Conservation (phyloP, 2,329 filamentous ascomycete genomes). For the Ceratocystis variospora region DNA sequence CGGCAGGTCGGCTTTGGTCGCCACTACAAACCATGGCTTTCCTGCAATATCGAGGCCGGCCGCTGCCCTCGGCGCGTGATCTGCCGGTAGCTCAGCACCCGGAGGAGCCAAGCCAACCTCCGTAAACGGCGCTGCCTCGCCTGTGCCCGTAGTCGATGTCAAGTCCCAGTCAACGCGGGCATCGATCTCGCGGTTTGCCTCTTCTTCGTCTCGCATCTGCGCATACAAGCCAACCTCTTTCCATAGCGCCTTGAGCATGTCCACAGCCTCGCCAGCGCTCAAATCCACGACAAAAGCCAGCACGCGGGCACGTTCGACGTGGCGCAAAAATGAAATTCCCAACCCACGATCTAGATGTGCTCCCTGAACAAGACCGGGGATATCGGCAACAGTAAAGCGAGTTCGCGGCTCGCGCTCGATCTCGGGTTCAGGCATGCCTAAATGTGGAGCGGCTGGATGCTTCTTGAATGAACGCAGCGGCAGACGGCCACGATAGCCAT, state of each 20-base stretch:
- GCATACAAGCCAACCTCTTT: constrained; percentile 79
- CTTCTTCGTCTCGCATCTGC: constrained; percentile 59
- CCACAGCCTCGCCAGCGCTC: constrained; percentile 61
- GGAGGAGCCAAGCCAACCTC: background rate
- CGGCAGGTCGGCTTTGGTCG: constrained; percentile 78
- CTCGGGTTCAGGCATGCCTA: constrained; percentile 30
- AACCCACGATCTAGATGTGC: constrained; percentile 86
- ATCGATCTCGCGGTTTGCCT: constrained; percentile 49
- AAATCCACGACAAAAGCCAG: constrained; percentile 91
- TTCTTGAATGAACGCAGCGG: constrained; percentile 24
- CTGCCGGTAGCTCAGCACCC: constrained; percentile 22
- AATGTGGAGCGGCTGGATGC: constrained; percentile 25
- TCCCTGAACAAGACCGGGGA: constrained; percentile 82
- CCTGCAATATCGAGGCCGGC: constrained; percentile 60
- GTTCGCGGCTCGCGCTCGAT: constrained; percentile 31
- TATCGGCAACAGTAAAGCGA: constrained; percentile 87
- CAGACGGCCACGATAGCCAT: constrained; percentile 61
- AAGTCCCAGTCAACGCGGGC: constrained; percentile 44
- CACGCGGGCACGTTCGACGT: constrained; percentile 85
- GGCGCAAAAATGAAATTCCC: constrained; percentile 79
- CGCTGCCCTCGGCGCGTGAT: constrained; percentile 23
- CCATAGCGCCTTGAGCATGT: constrained; percentile 72
- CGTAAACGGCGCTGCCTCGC: background rate
- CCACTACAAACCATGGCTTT: constrained; percentile 95
- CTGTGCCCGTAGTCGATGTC: constrained; percentile 30